A percentile compares a stretch with the other conserved stretches of the same genome.
Conservation (phyloP, 2,329 filamentous ascomycete species). For the Beauveria brongniartii region DNA sequence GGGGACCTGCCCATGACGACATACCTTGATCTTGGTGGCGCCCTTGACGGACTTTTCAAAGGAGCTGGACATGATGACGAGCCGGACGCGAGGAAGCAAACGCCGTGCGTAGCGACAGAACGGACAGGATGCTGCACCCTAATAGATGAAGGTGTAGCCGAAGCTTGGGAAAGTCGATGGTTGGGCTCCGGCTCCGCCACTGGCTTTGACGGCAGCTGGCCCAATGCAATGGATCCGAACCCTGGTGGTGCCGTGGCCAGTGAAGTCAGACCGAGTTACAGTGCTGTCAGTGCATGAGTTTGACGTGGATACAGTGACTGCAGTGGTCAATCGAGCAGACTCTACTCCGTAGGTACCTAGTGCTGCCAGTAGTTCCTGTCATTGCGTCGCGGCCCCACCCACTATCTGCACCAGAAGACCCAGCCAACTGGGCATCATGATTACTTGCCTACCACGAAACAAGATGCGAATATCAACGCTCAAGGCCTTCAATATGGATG, state of each 20-base stretch:
- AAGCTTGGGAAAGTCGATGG: constrained; percentile 7
- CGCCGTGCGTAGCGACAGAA: constrained; percentile 8
- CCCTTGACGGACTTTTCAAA: constrained; percentile 99
- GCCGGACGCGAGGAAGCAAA: constrained; percentile 12
- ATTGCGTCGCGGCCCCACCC: background rate
- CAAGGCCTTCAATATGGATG: no score
- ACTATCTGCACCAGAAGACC: background rate
- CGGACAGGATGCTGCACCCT: background rate
- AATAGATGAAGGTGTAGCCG: constrained; percentile 8
- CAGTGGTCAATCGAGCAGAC: background rate
- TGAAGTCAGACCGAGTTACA: background rate
- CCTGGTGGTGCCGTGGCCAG: background rate
- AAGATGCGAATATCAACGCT: no score
- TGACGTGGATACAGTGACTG: background rate
- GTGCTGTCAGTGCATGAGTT: background rate
- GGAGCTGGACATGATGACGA: constrained; percentile 61
- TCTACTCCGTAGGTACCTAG: background rate
- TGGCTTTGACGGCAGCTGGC: background rate
- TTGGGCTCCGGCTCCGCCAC: constrained; percentile 11
- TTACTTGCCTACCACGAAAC: no score
- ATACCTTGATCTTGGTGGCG: constrained; percentile 92
- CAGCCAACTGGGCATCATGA: no score
- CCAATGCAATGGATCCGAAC: constrained; percentile 5
- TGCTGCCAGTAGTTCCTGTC: background rate
- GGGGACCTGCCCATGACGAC: background rate